Evolutionary conservation across 2,329 filamentous ascomycete species (phyloP), one percentile per base, ranked within the genome.

Genomic region (Tricladium varicosporioides): DNA sequence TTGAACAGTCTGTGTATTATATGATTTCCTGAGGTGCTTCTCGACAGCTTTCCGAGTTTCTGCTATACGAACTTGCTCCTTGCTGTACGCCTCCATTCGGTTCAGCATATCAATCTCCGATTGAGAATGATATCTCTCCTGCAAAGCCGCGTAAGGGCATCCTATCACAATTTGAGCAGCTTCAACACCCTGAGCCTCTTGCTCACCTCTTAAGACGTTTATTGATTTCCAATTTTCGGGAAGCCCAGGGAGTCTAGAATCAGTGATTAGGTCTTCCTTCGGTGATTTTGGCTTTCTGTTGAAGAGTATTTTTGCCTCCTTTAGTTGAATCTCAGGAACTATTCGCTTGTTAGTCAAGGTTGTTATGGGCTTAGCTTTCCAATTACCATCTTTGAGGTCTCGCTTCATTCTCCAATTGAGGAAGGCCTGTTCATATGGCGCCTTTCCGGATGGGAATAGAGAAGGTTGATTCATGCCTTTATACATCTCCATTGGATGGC

Each of bases 381-480:
- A 60, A 60, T 22, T 46, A 67, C 67, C 64, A 63, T 66, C 61
- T 49, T 57, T 60, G 31, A 70, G 51, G 36, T 69, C 67, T 15
- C 60, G 42, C 40, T 62, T 51, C 57, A 70, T 67, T 32, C 57
- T 47, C 27, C 51, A 65, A 53, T 60, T 66, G 31, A 60, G 50
- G 46, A 53, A 68, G 2, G 58, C 57, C 40, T 60, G 53, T 45
- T 69, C 64, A 53, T 60, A 68, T 22, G 64, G 60, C 5, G 67
- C 68, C 52, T 70, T 67, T 18, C 68, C 68, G 45, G 69, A 68
- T 19, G 66, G 66, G 45, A 66, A 68, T 16, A 57, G 27, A 3
- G 66, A 62, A 16, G 18, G 33, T 40, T 55, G 53, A 7, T 62
- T 61, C 14, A 27, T 45, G 32, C 54, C 54, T n/a, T 40, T 44